Evolutionary conservation across 371 early-diverging fungal genomes (phyloP).

Genomic region (Rhizopus arrhizus): DNA sequence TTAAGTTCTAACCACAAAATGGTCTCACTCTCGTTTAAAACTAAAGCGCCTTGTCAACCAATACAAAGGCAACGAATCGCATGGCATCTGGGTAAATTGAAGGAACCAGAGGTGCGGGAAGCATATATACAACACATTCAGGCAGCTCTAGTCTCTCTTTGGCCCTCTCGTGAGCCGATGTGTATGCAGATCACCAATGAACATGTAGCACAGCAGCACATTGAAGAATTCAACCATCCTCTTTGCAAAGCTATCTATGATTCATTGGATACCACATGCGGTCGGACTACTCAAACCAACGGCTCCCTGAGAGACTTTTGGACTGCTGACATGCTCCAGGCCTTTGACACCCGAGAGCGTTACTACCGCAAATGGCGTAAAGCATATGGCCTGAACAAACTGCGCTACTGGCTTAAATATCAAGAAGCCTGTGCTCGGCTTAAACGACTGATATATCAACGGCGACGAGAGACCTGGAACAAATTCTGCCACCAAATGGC

Average conservation of each 20-base stretch:
- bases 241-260: neutral
- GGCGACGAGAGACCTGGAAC: conserved; percentile 20
- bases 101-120: no score
- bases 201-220: neutral
- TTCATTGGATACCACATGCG: neutral
- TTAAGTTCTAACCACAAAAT: neutral
- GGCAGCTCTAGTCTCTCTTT: no score
- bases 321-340: neutral
- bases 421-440: conserved; percentile 19
- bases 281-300: neutral
- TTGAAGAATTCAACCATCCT: neutral
- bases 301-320: neutral
- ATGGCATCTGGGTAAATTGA: no score
- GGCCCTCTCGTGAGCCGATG: neutral
- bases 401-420: conserved; percentile 15
- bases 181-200: neutral
- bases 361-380: conserved; percentile 15
- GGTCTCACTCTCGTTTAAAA: neutral
- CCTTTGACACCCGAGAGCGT: neutral
- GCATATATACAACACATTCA: no score
- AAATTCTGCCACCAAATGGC: conserved; percentile 12
- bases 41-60: neutral
- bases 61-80: neutral
- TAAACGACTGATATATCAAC: neutral
- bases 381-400: conserved; percentile 7